A percentile compares a stretch with the other conserved stretches of the same genome.
Evolutionary conservation across 2,329 filamentous ascomycete species (phyloP).

Genomic region (Neopestalotiopsis sp.): DNA sequence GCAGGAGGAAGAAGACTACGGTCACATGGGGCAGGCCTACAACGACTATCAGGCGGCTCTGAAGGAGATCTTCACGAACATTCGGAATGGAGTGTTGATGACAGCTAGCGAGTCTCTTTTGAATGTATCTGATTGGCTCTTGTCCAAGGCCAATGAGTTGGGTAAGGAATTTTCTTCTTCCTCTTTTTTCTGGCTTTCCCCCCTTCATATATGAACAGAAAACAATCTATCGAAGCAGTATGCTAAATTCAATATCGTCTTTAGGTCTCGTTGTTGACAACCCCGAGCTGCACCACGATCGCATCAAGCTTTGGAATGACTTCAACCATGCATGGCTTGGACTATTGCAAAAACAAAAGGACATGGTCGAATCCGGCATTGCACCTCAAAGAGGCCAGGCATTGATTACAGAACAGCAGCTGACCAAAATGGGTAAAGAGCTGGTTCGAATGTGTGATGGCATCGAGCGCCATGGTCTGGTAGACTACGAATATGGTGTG

Average conservation of each 20-base stretch:
- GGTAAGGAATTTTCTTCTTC: slow-evolving; percentile 45
- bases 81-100: slow-evolving; percentile 58
- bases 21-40: slow-evolving; percentile 68
- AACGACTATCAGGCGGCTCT: slow-evolving; percentile 66
- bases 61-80: slow-evolving; percentile 72
- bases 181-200: too few relatives aligned
- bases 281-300: slow-evolving; percentile 73
- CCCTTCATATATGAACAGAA: background rate
- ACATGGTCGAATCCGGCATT: slow-evolving; percentile 67
- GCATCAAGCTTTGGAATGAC: slow-evolving; percentile 87
- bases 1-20: slow-evolving; percentile 60
- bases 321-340: slow-evolving; percentile 94
- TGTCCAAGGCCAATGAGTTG: slow-evolving; percentile 59
- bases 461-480: slow-evolving; percentile 88
- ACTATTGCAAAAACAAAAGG: slow-evolving; percentile 82
- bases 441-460: slow-evolving; percentile 82
- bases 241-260: slow-evolving; percentile 26
- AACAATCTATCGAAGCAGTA: slow-evolving; percentile 23
- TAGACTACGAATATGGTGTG: slow-evolving; percentile 96
- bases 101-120: slow-evolving; percentile 58
- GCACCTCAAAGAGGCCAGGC: slow-evolving; percentile 62
- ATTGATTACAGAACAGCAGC: slow-evolving; percentile 69
- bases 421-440: slow-evolving; percentile 83
- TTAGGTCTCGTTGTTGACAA: slow-evolving; percentile 86
- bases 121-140: slow-evolving; percentile 59